phyloP scores from a whole-genome alignment of 768 basidiomycete species.

The Gymnopilus dilepis region DNA sequence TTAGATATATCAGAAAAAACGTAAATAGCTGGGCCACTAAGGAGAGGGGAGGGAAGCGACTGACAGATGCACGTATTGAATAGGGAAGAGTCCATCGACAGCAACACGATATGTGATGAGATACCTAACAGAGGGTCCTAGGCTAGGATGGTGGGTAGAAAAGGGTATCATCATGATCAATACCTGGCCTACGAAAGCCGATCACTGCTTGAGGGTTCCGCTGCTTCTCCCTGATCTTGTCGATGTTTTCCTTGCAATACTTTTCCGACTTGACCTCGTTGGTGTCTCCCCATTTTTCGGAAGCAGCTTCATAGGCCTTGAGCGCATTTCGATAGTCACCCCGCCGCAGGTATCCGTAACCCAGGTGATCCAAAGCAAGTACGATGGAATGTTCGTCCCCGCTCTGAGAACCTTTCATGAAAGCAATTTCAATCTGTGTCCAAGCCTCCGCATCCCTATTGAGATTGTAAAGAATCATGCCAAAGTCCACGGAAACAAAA shows the following conservation, averaged over 20 bases:
- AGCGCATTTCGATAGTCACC: conserved; percentile 15
- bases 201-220: conserved; percentile 2
- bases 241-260: conserved; percentile 7
- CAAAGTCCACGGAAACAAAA: conserved; percentile 3
- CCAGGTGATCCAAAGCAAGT: conserved; percentile 10
- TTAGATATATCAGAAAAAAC: too few species aligned
- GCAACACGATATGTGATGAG: too few species aligned
- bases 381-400: not conserved
- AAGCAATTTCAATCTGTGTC: conserved; percentile 4
- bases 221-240: conserved; percentile 9
- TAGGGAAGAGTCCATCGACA: too few species aligned
- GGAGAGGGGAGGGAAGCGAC: too few species aligned
- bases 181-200: conserved; percentile 7
- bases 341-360: conserved; percentile 13
- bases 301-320: conserved; percentile 12
- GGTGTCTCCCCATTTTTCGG: not conserved
- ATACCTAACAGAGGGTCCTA: too few species aligned
- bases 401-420: conserved; percentile 8
- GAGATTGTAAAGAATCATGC: conserved; percentile 8
- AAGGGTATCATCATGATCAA: conserved; percentile 7
- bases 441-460: conserved; percentile 9
- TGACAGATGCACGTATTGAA: too few species aligned
- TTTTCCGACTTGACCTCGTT: not conserved
- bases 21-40: too few species aligned
- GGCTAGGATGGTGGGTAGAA: not conserved